Evolutionary conservation across 1,139 yeast genomes (phyloP), one percentile per base, ranked within the genome.

Genomic region (Groenewaldozyma sp.): DNA sequence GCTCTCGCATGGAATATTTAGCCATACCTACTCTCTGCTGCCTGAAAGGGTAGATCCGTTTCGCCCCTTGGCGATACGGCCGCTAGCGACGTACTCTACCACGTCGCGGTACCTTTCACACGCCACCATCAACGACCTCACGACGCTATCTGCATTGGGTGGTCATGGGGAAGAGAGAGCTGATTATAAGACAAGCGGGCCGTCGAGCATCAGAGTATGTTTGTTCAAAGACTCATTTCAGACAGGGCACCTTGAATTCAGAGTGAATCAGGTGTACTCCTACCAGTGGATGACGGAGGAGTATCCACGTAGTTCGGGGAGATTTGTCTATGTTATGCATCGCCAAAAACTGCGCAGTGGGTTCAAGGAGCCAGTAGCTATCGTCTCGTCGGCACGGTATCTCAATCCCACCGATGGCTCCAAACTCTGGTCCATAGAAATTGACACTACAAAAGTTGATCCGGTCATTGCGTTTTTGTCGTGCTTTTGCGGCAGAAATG

Each of bases 401-500:
- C 35, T 27, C 16, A 36, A 35, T 20, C 40, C 46, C 10, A 36
- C 41, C 20, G 52, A 48, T 31, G 42, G 45, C 17, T 24, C 40
- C 6, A 17, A 26, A 10, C 43, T 50, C 31, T 45, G 53, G 52
- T 34, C 49, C 11, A 33, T 56, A 10, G 58, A 55, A 20, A 38
- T 55, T 4, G 60, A 56, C 35, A 24, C 43, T 4, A 45, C 48
- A 21, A 40, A 43, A 11, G 46, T 55, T 3, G 32, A 38, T 9
- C 55, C 57, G 2, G 50, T 42, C 9, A 28, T 54, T 22, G 59
- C 55, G 1, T 31, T 52, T 5, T 40, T 55, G 13, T 41, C 45
- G 45, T 32, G 53, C 52, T 17, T 51, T 49, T 43, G 45, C 1
- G 47, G 44, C 7, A 33, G 31, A 31, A 40, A 36, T 6, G 21